A percentile compares a stretch with the other conserved stretches of the same genome.
Evolutionary conservation across 345 rosid genomes (phyloP).

Genomic region (Euphorbia lathyris): DNA sequence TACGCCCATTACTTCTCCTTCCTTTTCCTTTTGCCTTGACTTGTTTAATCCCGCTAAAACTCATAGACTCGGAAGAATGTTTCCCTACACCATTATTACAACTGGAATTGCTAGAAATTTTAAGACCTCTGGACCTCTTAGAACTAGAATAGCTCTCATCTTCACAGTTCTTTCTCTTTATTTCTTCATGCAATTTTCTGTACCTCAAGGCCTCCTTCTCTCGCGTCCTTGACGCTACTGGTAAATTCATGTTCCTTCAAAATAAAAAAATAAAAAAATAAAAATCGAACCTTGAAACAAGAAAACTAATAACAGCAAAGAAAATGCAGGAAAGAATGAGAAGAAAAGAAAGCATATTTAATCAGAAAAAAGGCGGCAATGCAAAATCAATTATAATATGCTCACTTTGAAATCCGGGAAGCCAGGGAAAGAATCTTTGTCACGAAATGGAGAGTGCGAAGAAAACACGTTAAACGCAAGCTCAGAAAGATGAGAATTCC

Average conservation of each 20-base stretch:
- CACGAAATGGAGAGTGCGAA: too few relatives aligned
- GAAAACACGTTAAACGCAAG: too few relatives aligned
- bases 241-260: background rate
- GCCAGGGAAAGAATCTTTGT: too few relatives aligned
- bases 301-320: background rate
- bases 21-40: background rate
- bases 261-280: too few relatives aligned
- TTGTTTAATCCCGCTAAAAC: background rate
- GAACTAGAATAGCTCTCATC: background rate
- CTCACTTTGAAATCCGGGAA: too few relatives aligned
- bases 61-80: background rate
- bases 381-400: too few relatives aligned
- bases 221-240: constrained; percentile 5
- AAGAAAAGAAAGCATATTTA: background rate
- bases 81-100: background rate
- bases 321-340: background rate
- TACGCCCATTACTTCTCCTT: background rate
- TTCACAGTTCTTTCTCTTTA: background rate
- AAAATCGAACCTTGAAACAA: background rate
- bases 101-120: background rate
- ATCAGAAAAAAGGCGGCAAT: too few relatives aligned
- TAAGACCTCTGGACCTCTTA: background rate
- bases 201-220: background rate
- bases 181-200: background rate
- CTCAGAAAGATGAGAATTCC: too few relatives aligned